Evolutionary conservation across 2,329 filamentous ascomycete species (phyloP), one percentile per base, ranked within the genome.

Genomic region (Furcasterigmium furcatum): DNA sequence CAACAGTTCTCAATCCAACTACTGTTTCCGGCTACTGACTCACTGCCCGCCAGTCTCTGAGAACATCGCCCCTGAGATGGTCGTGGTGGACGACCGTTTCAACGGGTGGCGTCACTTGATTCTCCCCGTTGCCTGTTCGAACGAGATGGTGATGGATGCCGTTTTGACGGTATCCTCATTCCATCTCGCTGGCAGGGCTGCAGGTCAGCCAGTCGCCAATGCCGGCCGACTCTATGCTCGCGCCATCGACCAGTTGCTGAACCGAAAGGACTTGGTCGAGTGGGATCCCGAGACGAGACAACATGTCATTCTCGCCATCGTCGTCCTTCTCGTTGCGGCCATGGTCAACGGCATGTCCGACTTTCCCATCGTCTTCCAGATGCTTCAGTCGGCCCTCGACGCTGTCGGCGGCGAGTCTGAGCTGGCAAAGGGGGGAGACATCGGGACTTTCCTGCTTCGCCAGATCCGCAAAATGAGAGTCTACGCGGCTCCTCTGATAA

Each of bases 291-390:
- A 29, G 2, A 52, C 38, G 1, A 53, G 53, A 9, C 48, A 55
- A 4, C 19, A 38, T 19, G 16, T 38, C 36, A 12, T 38, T 5
- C 49, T 60, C 0, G 57, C 53, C 0, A 55, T 63, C 0, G 6
- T 63, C 2, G n/a, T 61, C 0, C 42, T 62, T 1, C 49, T 63
- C 3, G 53, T 55, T 0, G 53, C 53, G 0, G 53, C 52, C 0
- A 54, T 63, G 30, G 56, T 63, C 1, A 60, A 52, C 0, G 60
- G 59, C 0, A 50, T 48, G 0, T 53, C 54, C 0, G 59, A 63
- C 21, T 63, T 60, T 20, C 57, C 59, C 0, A 51, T 54, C 0
- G 41, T 62, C 1, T 47, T 59, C 3, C 45, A 53, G 0, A 59
- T 62, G 54, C 41, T 61, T 0, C 55, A 61, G 21, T 56, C 57